Percentiles rank a stretch among this genome's conserved stretches.
Conservation (phyloP, 73 alveolate genomes). For the Symbiodinium pilosum region DNA sequence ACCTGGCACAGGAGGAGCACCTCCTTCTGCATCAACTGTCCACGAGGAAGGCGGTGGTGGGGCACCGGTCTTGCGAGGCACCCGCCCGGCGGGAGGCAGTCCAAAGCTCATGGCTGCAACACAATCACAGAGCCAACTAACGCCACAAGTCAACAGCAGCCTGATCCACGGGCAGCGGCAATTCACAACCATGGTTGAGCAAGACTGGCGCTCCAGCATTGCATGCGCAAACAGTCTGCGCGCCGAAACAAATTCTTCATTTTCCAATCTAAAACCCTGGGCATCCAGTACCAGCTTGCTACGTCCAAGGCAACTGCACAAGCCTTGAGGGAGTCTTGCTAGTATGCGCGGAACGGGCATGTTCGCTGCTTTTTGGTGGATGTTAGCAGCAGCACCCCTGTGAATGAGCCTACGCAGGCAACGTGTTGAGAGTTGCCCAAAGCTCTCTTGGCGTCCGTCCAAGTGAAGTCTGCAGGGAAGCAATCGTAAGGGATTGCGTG, state of each 20-base stretch:
- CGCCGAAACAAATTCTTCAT: too few species aligned
- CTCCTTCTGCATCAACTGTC: neutral
- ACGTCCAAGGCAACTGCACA: too few species aligned
- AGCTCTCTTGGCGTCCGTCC: conserved; percentile 5
- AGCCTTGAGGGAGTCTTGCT: too few species aligned
- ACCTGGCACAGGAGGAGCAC: neutral
- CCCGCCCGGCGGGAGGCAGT: neutral
- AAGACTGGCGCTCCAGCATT: too few species aligned
- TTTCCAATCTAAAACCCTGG: too few species aligned
- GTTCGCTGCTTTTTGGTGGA: too few species aligned
- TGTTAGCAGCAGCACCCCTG: neutral
- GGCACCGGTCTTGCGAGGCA: neutral
- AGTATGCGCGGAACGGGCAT: neutral
- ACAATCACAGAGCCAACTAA: too few species aligned
- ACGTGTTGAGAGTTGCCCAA: conserved; percentile 1
- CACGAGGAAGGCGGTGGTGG: neutral
- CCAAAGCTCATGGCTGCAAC: neutral
- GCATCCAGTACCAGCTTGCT: too few species aligned
- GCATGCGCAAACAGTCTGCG: too few species aligned
- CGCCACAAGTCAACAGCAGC: too few species aligned
- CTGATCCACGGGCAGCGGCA: too few species aligned
- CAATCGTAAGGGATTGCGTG: neutral
- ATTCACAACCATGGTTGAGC: too few species aligned
- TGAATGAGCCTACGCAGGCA: neutral
- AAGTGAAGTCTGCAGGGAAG: neutral